Evolutionary conservation across 257 asterid genomes (phyloP).

Genomic region (Parsonsia alboflavescens): DNA sequence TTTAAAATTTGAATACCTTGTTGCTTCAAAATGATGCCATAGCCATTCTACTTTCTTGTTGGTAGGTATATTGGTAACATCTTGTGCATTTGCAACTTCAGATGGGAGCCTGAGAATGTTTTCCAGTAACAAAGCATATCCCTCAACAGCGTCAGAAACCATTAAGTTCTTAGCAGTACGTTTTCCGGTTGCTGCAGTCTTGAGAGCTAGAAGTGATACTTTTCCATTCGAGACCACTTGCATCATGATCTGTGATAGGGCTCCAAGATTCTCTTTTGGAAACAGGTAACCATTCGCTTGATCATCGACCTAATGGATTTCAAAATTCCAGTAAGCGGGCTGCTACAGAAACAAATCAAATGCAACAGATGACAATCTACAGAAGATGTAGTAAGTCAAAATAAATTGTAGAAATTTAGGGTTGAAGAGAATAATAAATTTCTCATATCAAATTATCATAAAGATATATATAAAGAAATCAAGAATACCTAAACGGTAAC

Average conservation of each 20-base stretch:
- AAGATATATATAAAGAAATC: too few species aligned
- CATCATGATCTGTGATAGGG: slow-evolving; percentile 45
- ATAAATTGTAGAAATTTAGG: too few species aligned
- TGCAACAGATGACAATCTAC: background rate
- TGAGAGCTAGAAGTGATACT: slow-evolving; percentile 57
- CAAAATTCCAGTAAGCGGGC: slow-evolving; percentile 24
- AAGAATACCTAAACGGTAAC: too few species aligned
- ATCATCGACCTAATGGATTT: slow-evolving; percentile 56
- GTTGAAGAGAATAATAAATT: too few species aligned
- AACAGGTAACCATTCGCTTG: slow-evolving; percentile 71
- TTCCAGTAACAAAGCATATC: slow-evolving; percentile 71
- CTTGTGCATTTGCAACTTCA: slow-evolving; percentile 51
- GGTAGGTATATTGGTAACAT: slow-evolving; percentile 44
- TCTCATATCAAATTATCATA: too few species aligned
- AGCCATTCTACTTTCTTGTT: slow-evolving; percentile 66
- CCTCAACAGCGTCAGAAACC: slow-evolving; percentile 75
- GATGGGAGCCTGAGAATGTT: slow-evolving; percentile 69
- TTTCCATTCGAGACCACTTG: slow-evolving; percentile 73
- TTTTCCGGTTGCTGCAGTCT: slow-evolving; percentile 61
- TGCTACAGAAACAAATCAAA: slow-evolving; percentile 16
- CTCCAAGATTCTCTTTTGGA: slow-evolving; percentile 47
- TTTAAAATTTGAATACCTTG: slow-evolving; percentile 21
- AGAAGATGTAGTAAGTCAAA: background rate
- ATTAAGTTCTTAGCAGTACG: slow-evolving; percentile 62
- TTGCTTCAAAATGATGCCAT: slow-evolving; percentile 58